These are phyloP conservation scores for Suhomyces anneliseae DNA, from an alignment of 1,139 yeast genomes.

Conservation along the genomic window DNA sequence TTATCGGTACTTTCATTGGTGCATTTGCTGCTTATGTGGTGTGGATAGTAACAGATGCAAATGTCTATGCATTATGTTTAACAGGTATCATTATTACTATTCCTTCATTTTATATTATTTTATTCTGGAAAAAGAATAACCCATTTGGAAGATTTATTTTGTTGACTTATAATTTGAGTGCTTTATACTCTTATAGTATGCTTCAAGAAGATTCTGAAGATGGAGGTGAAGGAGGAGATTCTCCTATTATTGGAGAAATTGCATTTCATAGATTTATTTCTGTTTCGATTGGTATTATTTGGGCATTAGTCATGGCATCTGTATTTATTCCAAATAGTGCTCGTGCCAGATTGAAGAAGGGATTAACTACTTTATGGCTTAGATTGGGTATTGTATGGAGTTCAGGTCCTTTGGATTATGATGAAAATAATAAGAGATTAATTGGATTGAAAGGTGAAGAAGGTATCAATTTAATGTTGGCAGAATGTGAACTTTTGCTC, in stretches of 20 bases:
- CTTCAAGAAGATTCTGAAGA: slow-evolving; percentile 60
- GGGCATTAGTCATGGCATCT: slow-evolving; percentile 72
- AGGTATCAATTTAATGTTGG: slow-evolving; percentile 56
- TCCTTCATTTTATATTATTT: slow-evolving; percentile 67
- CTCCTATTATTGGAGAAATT: slow-evolving; percentile 70
- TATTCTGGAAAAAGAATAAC: slow-evolving; percentile 63
- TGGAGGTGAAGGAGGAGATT: slow-evolving; percentile 69
- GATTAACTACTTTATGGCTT: slow-evolving; percentile 70
- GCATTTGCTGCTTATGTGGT: slow-evolving; percentile 58
- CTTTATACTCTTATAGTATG: slow-evolving; percentile 72
- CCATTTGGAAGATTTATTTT: slow-evolving; percentile 73
- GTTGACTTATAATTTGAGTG: slow-evolving; percentile 76
- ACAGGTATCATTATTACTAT: slow-evolving; percentile 62
- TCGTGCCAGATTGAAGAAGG: slow-evolving; percentile 61
- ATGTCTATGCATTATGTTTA: slow-evolving; percentile 52
- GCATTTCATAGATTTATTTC: slow-evolving; percentile 78
- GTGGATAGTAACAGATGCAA: slow-evolving; percentile 62
- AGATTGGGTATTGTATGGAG: slow-evolving; percentile 84
- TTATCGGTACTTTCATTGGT: slow-evolving; percentile 75
- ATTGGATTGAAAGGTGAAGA: slow-evolving; percentile 55
- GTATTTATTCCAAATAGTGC: slow-evolving; percentile 76
- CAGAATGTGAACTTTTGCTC: slow-evolving; percentile 59
- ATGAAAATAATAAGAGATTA: slow-evolving; percentile 22
- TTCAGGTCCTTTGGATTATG: slow-evolving; percentile 51
- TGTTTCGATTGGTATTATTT: slow-evolving; percentile 69